phyloP scores from a whole-genome alignment of 2,329 filamentous ascomycete genomes.

The Curvularia hawaiiensis region DNA sequence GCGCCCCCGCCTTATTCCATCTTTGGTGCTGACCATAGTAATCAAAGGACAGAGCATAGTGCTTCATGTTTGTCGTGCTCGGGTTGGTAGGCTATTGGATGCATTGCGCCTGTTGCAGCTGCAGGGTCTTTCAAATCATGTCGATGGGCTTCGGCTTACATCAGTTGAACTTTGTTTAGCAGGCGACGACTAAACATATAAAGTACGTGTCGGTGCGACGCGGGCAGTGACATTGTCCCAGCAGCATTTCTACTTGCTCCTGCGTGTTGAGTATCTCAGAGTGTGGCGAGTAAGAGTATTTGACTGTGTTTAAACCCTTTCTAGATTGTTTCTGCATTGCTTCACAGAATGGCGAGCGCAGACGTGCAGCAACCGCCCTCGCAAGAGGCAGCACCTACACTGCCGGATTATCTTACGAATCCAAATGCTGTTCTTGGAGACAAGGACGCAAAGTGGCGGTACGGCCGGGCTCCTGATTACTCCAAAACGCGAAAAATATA shows the following conservation, averaged over 20 bases:
- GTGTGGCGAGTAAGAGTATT: not conserved
- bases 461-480: constrained; percentile 67
- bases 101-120: constrained; percentile 10
- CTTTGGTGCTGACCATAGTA: constrained; percentile 5
- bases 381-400: constrained; percentile 42
- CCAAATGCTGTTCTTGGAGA: constrained; percentile 64
- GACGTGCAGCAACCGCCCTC: constrained; percentile 32
- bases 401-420: constrained; percentile 65
- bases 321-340: constrained; percentile 3
- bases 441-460: constrained; percentile 61
- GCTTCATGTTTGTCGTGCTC: not conserved
- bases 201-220: not conserved
- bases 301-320: not conserved
- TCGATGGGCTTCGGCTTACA: constrained; percentile 5
- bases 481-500: constrained; percentile 66
- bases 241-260: not conserved
- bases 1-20: constrained; percentile 3
- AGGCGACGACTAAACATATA: constrained; percentile 16
- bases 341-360: constrained; percentile 28
- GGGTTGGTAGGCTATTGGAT: constrained; percentile 7
- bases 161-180: constrained; percentile 1
- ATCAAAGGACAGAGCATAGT: constrained; percentile 6
- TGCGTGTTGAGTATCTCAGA: not conserved
- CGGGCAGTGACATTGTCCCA: constrained; percentile 2
- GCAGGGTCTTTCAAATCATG: constrained; percentile 14